Evolutionary conservation across 225 moss, liverwort and hornwort species (phyloP), one percentile per base, ranked within the genome.

Genomic region (Rhytidiadelphus loreus): DNA sequence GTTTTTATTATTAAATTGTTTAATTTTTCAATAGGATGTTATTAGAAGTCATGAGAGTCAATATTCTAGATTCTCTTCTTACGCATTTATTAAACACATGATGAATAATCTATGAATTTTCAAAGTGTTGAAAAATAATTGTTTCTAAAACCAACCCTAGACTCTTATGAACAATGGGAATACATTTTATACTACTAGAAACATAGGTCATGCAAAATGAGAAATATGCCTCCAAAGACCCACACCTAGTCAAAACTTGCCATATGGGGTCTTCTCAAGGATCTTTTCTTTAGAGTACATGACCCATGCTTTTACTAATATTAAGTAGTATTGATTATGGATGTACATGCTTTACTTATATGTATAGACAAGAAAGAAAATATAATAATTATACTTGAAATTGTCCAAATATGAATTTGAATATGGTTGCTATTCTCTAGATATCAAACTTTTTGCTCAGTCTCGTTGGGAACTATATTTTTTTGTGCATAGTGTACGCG

Each of bases 141-240:
- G 25, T 70, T 41, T 70, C 3, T 5, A 26, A 8, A 41, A 8
- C 6, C 4, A 26, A 15, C 0, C 5, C 15, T 25, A 25, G 0
- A 70, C 5, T 70, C 5, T 26, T 0, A 16, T 41, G 5, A 70
- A 70, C 15, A 70, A 8, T 70, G 9, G 8, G 3, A 14, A 1
- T 5, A 25, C 6, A 41, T 25, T 70, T 39, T 13, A 39, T 2
- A 69, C 7, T 0, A 39, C 0, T 69, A 39, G 4, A 39, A 39
- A 39, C 1, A 7, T 4, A 4, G n/a, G 7, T 3, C 0, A 0
- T 2, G 0, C 4, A 68, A 0, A n/a, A 7, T n/a, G n/a, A 23
- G 4, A 65, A 68, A 22, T 7, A 69, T 23, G 13, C 41, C 4
- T 0, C 10, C 4, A 14, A 41, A 69, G 41, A 24, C 1, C n/a